These are phyloP conservation scores for Favolaschia claudopus DNA, from an alignment of 768 basidiomycete species.

Conservation along the genomic window DNA sequence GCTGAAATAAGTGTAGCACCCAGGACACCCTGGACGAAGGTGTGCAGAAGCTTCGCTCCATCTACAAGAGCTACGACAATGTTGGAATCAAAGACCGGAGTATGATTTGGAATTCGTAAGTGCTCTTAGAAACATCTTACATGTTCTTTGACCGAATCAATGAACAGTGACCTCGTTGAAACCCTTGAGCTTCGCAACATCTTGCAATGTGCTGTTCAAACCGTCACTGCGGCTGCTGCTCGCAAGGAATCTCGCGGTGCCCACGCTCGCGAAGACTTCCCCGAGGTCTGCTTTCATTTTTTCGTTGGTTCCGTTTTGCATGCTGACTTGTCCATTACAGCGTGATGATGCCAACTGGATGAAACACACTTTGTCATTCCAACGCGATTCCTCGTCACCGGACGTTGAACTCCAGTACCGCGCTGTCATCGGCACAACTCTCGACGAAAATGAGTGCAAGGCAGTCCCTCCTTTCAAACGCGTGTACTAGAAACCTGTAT, in stretches of 20 bases:
- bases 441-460: conserved; percentile 98
- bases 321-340: conserved; percentile 41
- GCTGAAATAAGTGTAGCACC: conserved; percentile 57
- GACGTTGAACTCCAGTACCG: conserved; percentile 93
- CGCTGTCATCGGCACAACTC: conserved; percentile 80
- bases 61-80: conserved; percentile 89
- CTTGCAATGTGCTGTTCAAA: conserved; percentile 94
- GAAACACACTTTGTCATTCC: conserved; percentile 97
- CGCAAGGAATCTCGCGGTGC: conserved; percentile 98
- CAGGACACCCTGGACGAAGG: conserved; percentile 92
- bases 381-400: conserved; percentile 74
- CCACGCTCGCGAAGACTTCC: conserved; percentile 97
- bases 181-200: conserved; percentile 97
- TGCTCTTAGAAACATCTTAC: conserved; percentile 2
- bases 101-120: conserved; percentile 99
- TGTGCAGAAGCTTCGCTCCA: conserved; percentile 82
- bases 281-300: conserved; percentile 63
- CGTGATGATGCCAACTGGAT: conserved; percentile 96
- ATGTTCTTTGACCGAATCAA: conserved; percentile 10
- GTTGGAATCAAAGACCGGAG: conserved; percentile 98
- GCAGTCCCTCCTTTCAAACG: conserved; percentile 97
- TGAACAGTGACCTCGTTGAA: conserved; percentile 88
- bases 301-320: neutral
- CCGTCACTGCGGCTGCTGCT: conserved; percentile 90
- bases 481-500: conserved; percentile 67